A percentile compares a stretch with the other conserved stretches of the same genome.
Conservation (phyloP, 2,329 filamentous ascomycete species). For the Aspergillus ibericus region DNA sequence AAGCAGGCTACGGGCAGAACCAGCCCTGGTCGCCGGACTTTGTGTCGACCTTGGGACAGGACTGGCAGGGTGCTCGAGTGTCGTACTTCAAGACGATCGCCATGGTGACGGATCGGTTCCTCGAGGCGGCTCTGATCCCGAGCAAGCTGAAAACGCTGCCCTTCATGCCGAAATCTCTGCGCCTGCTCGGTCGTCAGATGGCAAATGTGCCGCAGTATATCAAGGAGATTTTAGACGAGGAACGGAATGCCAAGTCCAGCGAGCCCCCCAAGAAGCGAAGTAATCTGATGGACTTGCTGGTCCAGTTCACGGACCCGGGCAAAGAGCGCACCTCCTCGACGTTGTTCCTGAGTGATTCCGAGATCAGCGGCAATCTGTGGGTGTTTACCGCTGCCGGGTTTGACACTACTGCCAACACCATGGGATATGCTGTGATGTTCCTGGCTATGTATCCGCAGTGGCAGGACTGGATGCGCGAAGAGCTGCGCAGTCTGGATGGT, state of each 20-base stretch:
- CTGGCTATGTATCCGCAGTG: conserved; percentile 49
- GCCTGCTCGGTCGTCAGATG: not conserved
- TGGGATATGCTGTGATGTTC: conserved; percentile 51
- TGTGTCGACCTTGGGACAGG: conserved; percentile 16
- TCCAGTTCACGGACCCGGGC: conserved; percentile 3
- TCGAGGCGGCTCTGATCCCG: conserved; percentile 31
- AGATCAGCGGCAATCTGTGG: conserved; percentile 49
- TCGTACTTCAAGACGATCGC: conserved; percentile 38
- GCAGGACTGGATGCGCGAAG: conserved; percentile 55
- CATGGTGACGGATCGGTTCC: conserved; percentile 30
- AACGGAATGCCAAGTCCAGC: not conserved
- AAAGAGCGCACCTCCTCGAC: conserved; percentile 16
- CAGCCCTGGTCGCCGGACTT: conserved; percentile 29
- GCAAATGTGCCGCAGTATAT: conserved; percentile 7
- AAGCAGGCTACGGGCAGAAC: conserved; percentile 35
- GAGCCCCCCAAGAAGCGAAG: not conserved
- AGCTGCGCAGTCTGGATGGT: conserved; percentile 42
- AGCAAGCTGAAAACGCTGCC: conserved; percentile 18
- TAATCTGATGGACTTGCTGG: conserved; percentile 9
- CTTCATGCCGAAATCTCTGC: not conserved
- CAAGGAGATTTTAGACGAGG: conserved; percentile 1
- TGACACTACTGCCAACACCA: conserved; percentile 53
- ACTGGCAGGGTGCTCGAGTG: conserved; percentile 11
- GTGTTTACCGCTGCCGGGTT: conserved; percentile 50
- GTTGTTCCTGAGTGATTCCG: conserved; percentile 36